A percentile compares a stretch with the other conserved stretches of the same genome.
Conservation (phyloP, 805 yeast species). For the Yamadazyma philogaea region DNA sequence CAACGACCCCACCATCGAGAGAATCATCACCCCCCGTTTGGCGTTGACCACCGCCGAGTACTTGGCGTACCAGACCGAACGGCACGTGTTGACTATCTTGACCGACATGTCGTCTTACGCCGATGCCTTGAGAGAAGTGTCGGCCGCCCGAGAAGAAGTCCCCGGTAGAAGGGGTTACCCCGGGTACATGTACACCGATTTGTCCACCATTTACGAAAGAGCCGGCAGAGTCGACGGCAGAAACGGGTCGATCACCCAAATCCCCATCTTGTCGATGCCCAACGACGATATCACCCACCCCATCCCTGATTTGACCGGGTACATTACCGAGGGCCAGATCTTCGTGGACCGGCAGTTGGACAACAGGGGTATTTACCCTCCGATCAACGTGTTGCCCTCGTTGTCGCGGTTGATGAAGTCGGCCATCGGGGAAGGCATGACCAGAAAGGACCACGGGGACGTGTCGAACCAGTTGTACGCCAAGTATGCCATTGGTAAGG, state of each 20-base stretch:
- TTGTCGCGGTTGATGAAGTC: conserved; percentile 97
- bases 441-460: conserved; percentile 99
- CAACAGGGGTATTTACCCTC: conserved; percentile 98
- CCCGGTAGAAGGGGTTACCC: conserved; percentile 99
- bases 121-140: conserved; percentile 98
- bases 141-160: conserved; percentile 99
- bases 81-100: conserved; percentile 95
- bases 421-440: conserved; percentile 99
- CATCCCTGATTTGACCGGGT: conserved; percentile 99
- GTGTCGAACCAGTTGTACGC: conserved; percentile 98
- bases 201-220: conserved; percentile 97
- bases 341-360: conserved; percentile 93
- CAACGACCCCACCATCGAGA: conserved; percentile 98
- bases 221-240: conserved; percentile 99
- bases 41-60: conserved; percentile 98
- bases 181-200: conserved; percentile 99
- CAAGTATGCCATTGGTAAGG: conserved; percentile 98
- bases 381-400: conserved; percentile 96
- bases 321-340: conserved; percentile 98
- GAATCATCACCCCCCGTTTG: conserved; percentile 98
- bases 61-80: conserved; percentile 97
- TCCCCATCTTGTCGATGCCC: conserved; percentile 99
- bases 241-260: conserved; percentile 98
- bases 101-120: conserved; percentile 99
- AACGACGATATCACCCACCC: conserved; percentile 99